Evolutionary conservation across 192 early-diverging fungal genomes (phyloP).

Genomic region (Mortierella hygrophila): DNA sequence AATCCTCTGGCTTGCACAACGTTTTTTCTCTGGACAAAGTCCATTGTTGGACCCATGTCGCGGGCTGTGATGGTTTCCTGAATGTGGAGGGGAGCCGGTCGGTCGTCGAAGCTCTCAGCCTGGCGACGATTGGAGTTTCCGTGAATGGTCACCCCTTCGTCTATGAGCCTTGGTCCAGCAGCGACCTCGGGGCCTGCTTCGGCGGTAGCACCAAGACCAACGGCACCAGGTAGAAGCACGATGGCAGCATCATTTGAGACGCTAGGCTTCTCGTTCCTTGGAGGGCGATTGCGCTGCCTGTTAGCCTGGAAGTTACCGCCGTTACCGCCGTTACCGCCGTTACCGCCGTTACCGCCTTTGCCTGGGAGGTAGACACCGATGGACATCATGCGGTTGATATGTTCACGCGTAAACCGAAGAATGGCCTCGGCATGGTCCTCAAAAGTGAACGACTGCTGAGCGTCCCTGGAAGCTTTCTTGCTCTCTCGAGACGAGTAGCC

Average conservation of each 20-base stretch:
- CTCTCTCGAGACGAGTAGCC: conserved; percentile 24
- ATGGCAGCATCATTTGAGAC: background rate
- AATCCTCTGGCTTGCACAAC: background rate
- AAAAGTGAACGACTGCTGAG: conserved; percentile 28
- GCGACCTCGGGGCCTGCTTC: background rate
- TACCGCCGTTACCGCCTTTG: background rate
- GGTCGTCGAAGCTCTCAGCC: conserved; percentile 12
- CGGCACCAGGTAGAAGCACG: background rate
- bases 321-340: background rate
- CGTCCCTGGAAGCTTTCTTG: conserved; percentile 15
- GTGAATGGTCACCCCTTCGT: conserved; percentile 19
- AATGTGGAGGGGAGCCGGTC: background rate
- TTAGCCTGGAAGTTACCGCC: background rate
- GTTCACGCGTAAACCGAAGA: conserved; percentile 45
- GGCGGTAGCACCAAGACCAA: background rate
- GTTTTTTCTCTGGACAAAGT: background rate
- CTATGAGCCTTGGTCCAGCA: background rate
- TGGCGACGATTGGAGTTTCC: conserved; percentile 20
- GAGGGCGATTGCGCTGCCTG: background rate
- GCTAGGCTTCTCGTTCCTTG: background rate
- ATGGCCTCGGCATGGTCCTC: conserved; percentile 51
- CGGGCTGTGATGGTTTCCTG: background rate
- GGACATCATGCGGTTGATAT: conserved; percentile 54
- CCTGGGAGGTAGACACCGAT: conserved; percentile 11
- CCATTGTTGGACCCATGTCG: background rate